These are phyloP conservation scores for Hymenoscyphus infarciens DNA, from an alignment of 2,329 filamentous ascomycete genomes.

Conservation along the genomic window DNA sequence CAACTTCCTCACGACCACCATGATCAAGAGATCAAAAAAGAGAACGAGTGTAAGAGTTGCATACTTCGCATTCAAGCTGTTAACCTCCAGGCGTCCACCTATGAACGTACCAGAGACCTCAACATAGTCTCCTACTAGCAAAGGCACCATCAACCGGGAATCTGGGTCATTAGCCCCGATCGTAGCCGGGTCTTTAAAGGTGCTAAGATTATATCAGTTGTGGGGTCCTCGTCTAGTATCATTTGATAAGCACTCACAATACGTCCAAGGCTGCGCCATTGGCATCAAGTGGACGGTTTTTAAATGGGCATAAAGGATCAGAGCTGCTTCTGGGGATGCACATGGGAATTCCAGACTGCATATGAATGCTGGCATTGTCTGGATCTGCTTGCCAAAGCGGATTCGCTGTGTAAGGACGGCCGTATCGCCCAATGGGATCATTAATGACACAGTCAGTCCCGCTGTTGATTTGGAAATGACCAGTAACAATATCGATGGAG, in stretches of 20 bases:
- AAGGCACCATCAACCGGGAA: constrained; percentile 39
- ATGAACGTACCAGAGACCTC: constrained; percentile 38
- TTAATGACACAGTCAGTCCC: not conserved
- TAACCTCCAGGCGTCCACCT: constrained; percentile 36
- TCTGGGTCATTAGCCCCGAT: constrained; percentile 32
- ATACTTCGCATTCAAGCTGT: constrained; percentile 35
- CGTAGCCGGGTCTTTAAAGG: constrained; percentile 15
- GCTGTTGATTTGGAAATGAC: not conserved
- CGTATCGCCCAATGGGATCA: constrained; percentile 14
- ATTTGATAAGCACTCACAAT: constrained; percentile 24
- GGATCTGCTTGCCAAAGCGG: constrained; percentile 47
- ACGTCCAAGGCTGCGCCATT: not conserved
- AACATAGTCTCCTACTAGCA: constrained; percentile 41
- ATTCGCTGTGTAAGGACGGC: constrained; percentile 36
- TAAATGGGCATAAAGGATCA: not conserved
- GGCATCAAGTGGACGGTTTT: not conserved
- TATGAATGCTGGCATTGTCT: constrained; percentile 44
- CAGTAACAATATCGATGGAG: not conserved
- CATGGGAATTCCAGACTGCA: constrained; percentile 31
- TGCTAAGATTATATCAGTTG: constrained; percentile 5
- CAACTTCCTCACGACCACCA: too few relatives aligned
- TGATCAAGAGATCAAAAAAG: too few relatives aligned
- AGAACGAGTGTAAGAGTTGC: too few relatives aligned
- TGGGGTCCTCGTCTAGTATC: constrained; percentile 37
- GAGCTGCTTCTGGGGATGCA: not conserved